Conservation (phyloP, 2,329 filamentous ascomycete genomes). For the Aureobasidium sp. region DNA sequence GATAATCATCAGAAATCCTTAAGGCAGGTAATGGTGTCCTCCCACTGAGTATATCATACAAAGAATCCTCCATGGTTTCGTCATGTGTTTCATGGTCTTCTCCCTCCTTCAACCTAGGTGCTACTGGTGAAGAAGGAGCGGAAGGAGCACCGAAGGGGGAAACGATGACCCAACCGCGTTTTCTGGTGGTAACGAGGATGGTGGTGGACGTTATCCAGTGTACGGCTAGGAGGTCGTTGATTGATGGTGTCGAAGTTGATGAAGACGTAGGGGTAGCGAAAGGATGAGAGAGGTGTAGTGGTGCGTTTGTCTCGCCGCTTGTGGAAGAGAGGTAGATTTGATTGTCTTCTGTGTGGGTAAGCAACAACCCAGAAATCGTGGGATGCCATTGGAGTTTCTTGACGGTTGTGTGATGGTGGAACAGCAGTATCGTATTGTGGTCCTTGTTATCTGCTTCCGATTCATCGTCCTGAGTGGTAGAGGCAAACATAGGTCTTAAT, state of each 20-base stretch:
- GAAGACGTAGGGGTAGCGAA: constrained; percentile 8
- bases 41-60: constrained; percentile 40
- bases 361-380: constrained; percentile 24
- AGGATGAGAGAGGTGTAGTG: constrained; percentile 13
- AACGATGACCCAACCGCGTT: constrained; percentile 29
- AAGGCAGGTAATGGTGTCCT: constrained; percentile 32
- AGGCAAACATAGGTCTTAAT: neutral
- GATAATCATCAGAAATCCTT: constrained; percentile 11
- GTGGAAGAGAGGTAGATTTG: constrained; percentile 32
- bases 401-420: constrained; percentile 37
- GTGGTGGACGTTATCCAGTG: constrained; percentile 22
- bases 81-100: constrained; percentile 20
- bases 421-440: constrained; percentile 27
- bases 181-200: constrained; percentile 27
- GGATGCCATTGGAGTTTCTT: constrained; percentile 38
- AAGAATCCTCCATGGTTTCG: constrained; percentile 35
- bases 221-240: neutral
- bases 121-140: neutral
- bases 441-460: constrained; percentile 15
- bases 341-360: constrained; percentile 36
- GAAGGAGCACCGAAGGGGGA: constrained; percentile 31
- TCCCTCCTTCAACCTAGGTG: neutral
- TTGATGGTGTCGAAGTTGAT: constrained; percentile 11
- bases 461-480: neutral
- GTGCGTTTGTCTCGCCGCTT: constrained; percentile 14